These are phyloP conservation scores for Rheum nobile DNA, from an alignment of 148 eudicot species.

Conservation along the genomic window DNA sequence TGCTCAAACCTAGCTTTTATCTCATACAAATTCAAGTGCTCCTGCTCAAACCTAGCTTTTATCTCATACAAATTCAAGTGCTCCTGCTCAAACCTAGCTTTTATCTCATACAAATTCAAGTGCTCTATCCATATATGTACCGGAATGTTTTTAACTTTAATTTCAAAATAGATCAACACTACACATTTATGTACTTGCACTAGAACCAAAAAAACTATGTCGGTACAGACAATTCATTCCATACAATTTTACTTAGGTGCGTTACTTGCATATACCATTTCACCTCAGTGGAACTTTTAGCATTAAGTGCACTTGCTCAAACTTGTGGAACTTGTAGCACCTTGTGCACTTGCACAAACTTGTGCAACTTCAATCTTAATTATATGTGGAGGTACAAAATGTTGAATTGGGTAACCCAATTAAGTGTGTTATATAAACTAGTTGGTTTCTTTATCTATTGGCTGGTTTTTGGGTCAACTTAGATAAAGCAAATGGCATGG, in stretches of 20 bases:
- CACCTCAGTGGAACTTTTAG: neutral
- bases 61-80: no score
- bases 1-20: no score
- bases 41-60: no score
- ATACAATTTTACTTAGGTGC: neutral
- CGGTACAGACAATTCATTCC: no score
- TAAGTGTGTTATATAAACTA: neutral
- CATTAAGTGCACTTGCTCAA: neutral
- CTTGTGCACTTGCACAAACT: neutral
- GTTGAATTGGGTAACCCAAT: neutral
- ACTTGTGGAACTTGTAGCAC: neutral
- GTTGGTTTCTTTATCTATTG: neutral
- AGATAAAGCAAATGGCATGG: constrained; percentile 12
- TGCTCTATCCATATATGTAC: no score
- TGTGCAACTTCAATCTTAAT: neutral
- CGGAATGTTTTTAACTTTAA: no score
- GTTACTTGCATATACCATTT: neutral
- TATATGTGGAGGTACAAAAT: neutral
- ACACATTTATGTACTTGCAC: no score
- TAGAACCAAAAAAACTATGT: no score
- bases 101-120: no score
- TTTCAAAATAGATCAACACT: no score
- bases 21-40: no score
- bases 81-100: no score
- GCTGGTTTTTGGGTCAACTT: constrained; percentile 6